phyloP scores from a whole-genome alignment of 345 rosid genomes.

The Rhizophora mangle region DNA sequence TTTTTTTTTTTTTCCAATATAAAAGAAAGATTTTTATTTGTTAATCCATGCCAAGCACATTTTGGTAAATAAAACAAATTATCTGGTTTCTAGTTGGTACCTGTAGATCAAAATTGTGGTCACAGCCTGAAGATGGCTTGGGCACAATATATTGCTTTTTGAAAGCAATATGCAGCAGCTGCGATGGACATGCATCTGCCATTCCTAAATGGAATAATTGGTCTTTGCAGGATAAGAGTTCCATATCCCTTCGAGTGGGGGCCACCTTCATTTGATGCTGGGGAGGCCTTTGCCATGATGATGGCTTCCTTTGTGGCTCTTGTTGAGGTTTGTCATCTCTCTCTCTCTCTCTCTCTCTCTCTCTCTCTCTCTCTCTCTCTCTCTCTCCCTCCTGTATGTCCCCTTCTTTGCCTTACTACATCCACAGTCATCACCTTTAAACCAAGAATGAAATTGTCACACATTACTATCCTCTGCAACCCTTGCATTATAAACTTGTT shows the following conservation, averaged over 20 bases:
- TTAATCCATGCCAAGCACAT: not conserved
- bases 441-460: not conserved
- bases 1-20: not conserved
- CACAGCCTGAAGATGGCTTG: conserved; percentile 9
- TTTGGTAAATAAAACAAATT: not conserved
- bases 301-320: conserved; percentile 98
- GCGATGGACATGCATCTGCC: not conserved
- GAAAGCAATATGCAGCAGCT: conserved; percentile 7
- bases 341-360: not conserved
- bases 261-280: conserved; percentile 96
- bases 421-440: conserved; percentile 1
- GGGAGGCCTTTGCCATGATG: conserved; percentile 99
- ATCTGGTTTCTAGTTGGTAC: not conserved
- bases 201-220: conserved; percentile 13
- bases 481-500: not conserved
- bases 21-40: not conserved
- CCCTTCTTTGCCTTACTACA: not conserved
- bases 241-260: conserved; percentile 99
- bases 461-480: not conserved
- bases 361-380: conserved; percentile 4
- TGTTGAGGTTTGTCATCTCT: conserved; percentile 70
- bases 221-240: conserved; percentile 78
- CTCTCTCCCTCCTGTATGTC: not conserved
- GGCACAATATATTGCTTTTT: not conserved
- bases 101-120: conserved; percentile 4